These are phyloP conservation scores for Arachnomyces sp. DNA, from an alignment of 2,329 filamentous ascomycete species.

Conservation along the genomic window DNA sequence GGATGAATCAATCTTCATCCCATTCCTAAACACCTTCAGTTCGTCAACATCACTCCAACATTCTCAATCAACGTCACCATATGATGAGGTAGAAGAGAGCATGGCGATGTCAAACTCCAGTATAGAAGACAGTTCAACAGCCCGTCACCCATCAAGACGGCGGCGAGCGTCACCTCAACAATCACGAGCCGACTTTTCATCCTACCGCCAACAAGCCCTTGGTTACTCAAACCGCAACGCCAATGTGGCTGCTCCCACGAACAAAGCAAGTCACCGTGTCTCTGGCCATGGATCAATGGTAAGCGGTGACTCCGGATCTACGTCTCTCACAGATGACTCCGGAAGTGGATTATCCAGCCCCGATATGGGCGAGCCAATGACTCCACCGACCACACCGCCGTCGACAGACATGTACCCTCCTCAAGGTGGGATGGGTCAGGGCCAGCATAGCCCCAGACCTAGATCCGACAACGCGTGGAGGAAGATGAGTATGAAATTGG, in stretches of 20 bases:
- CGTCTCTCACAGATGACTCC: constrained; percentile 40
- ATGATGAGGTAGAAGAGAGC: constrained; percentile 29
- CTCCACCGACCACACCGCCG: constrained; percentile 44
- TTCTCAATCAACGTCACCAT: constrained; percentile 35
- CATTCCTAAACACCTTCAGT: constrained; percentile 68
- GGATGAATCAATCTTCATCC: constrained; percentile 91
- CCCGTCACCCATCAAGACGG: constrained; percentile 10
- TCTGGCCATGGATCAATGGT: constrained; percentile 28
- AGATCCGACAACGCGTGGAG: constrained; percentile 44
- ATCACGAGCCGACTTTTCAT: constrained; percentile 10
- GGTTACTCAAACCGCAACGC: constrained; percentile 24
- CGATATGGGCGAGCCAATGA: constrained; percentile 39
- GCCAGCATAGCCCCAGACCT: constrained; percentile 30
- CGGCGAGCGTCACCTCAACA: constrained; percentile 12
- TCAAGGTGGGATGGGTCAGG: constrained; percentile 18
- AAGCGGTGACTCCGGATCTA: constrained; percentile 30
- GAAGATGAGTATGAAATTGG: constrained; percentile 45
- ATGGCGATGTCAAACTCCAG: constrained; percentile 23
- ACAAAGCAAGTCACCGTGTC: constrained; percentile 27
- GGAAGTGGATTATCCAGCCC: constrained; percentile 34
- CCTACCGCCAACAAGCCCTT: constrained; percentile 18
- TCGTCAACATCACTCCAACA: constrained; percentile 39
- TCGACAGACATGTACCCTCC: constrained; percentile 29
- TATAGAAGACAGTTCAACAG: constrained; percentile 12
- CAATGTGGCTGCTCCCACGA: constrained; percentile 22